phyloP scores from a whole-genome alignment of 2,329 filamentous ascomycete genomes.

The Penicillium sp. region DNA sequence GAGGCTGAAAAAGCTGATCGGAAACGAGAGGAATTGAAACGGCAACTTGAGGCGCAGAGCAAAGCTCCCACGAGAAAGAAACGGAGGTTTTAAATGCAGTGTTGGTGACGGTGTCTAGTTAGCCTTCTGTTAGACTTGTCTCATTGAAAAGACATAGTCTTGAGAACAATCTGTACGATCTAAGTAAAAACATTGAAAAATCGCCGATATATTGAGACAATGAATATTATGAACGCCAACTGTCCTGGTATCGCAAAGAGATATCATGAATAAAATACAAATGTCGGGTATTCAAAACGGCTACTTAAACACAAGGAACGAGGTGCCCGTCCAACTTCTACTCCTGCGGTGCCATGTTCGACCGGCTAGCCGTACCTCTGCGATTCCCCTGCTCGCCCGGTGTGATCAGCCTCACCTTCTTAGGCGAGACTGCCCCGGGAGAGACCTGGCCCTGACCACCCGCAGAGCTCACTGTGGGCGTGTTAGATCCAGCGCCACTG shows the following conservation, averaged over 20 bases:
- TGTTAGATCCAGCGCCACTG: constrained; percentile 22
- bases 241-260: background rate
- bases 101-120: background rate
- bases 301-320: background rate
- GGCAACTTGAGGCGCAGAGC: constrained; percentile 48
- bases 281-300: background rate
- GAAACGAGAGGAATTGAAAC: constrained; percentile 55
- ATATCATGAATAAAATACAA: background rate
- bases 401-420: constrained; percentile 44
- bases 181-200: background rate
- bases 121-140: background rate
- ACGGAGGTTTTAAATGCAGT: constrained; percentile 46
- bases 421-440: constrained; percentile 39
- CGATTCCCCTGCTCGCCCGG: constrained; percentile 40
- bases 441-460: constrained; percentile 23
- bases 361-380: constrained; percentile 19
- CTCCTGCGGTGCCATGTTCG: constrained; percentile 13
- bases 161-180: background rate
- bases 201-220: background rate
- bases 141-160: background rate
- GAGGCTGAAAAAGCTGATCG: constrained; percentile 52
- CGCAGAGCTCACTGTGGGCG: constrained; percentile 16
- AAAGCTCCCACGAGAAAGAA: constrained; percentile 55
- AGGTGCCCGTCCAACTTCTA: background rate
- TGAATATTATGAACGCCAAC: background rate